Evolutionary conservation across 139 green algal genomes (phyloP), one percentile per base, ranked within the genome.

Genomic region (Coccomyxa sp.): DNA sequence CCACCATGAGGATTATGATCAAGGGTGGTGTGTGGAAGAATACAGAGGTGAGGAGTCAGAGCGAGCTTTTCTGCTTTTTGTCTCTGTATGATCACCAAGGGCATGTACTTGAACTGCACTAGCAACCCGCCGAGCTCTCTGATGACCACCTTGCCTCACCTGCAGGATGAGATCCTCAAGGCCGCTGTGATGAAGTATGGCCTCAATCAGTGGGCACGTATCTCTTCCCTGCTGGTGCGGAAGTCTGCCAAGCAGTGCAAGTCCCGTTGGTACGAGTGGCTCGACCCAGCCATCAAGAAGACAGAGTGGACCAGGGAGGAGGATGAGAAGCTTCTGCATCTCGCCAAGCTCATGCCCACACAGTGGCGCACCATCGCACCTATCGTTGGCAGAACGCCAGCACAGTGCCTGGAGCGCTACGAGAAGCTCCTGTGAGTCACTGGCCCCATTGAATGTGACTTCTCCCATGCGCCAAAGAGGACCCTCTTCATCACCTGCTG

Each of bases 171-270:
- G 79, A 99, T 99, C 75, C 91, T 99, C 40, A 99, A 99, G 85
- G 97, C 96, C 27, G 97, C 97, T 33, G 97, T 99, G 7, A 99
- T 99, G 97, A 99, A 99, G 80, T 98, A 97, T 90, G 93, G 92
- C 14, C 85, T 97, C 0, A 97, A 97, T 82, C 92, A 96, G 83
- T 97, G 92, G 93, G 86, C 94, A 33, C 90, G 94, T 71, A 94
- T 99, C 70, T 97, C 92, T 0, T 98, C 96, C 14, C 90, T 99
- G 69, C 89, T 99, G 10, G 93, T 97, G 16, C 92, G 97, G 36
- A 99, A 99, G 88, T 97, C 91, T 2, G 94, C 97, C 39, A 99
- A 99, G 86, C 97, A 99, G 86, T 99, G 97, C 95, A 99, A 99
- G 78, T 95, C 96, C 14, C 89, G 97, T 73, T 99, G 97, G 97